Percentiles rank a stretch among this genome's conserved stretches.
Evolutionary conservation across 2,329 filamentous ascomycete genomes (phyloP).

Genomic region (Thyridium curvatum): DNA sequence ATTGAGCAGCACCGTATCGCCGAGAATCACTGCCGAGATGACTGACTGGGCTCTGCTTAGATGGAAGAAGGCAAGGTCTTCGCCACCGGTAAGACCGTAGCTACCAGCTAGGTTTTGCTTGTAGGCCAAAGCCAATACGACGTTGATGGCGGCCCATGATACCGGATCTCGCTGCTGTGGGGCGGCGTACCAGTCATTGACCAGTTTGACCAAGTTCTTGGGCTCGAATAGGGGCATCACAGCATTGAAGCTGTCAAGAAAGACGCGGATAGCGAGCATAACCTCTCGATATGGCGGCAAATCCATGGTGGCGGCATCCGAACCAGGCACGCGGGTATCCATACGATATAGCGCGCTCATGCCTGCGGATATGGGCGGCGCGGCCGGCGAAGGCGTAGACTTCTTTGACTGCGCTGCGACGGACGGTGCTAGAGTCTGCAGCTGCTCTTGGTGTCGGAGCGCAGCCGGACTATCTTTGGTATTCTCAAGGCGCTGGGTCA

Average conservation of each 20-base stretch:
- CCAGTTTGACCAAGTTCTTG: conserved; percentile 24
- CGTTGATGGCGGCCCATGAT: conserved; percentile 30
- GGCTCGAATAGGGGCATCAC: conserved; percentile 30
- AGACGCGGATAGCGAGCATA: conserved; percentile 26
- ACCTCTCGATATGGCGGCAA: conserved; percentile 27
- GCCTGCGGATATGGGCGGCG: conserved; percentile 8
- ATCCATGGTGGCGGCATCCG: conserved; percentile 7
- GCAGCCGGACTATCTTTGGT: background rate
- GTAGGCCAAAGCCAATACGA: conserved; percentile 29
- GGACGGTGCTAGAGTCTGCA: background rate
- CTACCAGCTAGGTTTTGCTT: conserved; percentile 12
- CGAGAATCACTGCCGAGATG: conserved; percentile 28
- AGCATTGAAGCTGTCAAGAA: conserved; percentile 27
- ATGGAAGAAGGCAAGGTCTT: conserved; percentile 5
- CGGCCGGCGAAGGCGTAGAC: background rate
- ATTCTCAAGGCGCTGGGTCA: background rate
- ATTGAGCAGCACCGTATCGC: conserved; percentile 28
- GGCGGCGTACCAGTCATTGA: conserved; percentile 26
- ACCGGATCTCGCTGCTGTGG: conserved; percentile 15
- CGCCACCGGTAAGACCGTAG: background rate
- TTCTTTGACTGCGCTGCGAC: background rate
- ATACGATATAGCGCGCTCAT: conserved; percentile 6
- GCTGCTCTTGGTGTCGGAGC: background rate
- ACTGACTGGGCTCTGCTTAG: conserved; percentile 30
- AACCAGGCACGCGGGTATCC: background rate